Evolutionary conservation across 768 basidiomycete species (phyloP).

Genomic region (Tulasnella calospora): DNA sequence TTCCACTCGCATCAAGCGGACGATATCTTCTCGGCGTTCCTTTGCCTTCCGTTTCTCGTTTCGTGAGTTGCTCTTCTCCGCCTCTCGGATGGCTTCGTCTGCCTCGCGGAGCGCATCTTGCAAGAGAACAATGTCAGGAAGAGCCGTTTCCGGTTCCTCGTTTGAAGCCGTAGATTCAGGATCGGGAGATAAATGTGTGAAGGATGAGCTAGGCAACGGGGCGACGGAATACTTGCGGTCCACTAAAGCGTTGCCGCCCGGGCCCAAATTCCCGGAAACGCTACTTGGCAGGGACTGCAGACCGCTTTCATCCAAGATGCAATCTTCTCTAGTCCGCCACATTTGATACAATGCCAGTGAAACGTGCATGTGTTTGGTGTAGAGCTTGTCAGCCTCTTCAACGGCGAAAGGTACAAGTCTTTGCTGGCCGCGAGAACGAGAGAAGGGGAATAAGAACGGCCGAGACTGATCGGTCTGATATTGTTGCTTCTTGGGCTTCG

Average conservation of each 20-base stretch:
- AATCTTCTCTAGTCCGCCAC: slow-evolving; percentile 94
- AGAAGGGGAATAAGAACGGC: slow-evolving; percentile 95
- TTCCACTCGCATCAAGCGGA: slow-evolving; percentile 85
- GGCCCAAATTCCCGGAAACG: slow-evolving; percentile 18
- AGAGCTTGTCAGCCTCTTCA: slow-evolving; percentile 89
- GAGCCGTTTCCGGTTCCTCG: slow-evolving; percentile 31
- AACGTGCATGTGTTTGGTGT: slow-evolving; percentile 84
- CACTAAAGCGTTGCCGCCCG: slow-evolving; percentile 22
- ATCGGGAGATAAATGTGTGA: slow-evolving; percentile 1
- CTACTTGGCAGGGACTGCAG: slow-evolving; percentile 36
- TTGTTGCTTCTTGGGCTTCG: slow-evolving; percentile 95
- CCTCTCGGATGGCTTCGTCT: slow-evolving; percentile 47
- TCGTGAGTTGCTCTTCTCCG: slow-evolving; percentile 40
- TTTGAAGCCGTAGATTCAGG: not conserved
- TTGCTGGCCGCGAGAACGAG: slow-evolving; percentile 42
- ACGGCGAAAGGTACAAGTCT: slow-evolving; percentile 88
- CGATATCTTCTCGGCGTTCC: slow-evolving; percentile 71
- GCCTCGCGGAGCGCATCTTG: slow-evolving; percentile 72
- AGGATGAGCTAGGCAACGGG: slow-evolving; percentile 19
- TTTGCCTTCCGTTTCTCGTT: slow-evolving; percentile 57
- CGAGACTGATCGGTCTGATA: slow-evolving; percentile 94
- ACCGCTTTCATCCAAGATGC: slow-evolving; percentile 89
- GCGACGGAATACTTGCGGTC: slow-evolving; percentile 20
- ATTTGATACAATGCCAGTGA: slow-evolving; percentile 85
- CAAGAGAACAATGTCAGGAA: slow-evolving; percentile 66